Evolutionary conservation across 176 grass and related monocot species (phyloP).

Genomic region (Rhynchospora pubera): DNA sequence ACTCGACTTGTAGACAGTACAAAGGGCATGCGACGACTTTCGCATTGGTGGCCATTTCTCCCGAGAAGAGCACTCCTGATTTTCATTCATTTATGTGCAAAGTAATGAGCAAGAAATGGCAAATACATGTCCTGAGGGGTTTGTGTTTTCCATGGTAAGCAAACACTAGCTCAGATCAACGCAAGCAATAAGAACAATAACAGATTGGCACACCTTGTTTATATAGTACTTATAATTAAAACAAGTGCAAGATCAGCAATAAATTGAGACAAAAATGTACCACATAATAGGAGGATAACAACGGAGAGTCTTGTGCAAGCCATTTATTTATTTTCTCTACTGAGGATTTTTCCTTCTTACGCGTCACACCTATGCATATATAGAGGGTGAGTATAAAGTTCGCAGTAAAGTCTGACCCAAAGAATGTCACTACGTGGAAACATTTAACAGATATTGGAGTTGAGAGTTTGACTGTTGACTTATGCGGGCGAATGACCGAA

Average conservation of each 20-base stretch:
- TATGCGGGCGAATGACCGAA: background rate
- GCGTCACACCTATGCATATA: background rate
- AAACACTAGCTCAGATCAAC: background rate
- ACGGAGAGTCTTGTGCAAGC: background rate
- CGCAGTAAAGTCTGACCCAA: background rate
- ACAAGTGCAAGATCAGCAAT: background rate
- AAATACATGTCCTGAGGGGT: too few species aligned
- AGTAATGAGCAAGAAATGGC: background rate
- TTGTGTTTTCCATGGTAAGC: background rate
- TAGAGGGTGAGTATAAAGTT: background rate
- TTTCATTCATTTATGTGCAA: background rate
- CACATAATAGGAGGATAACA: slow-evolving; percentile 3
- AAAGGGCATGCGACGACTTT: slow-evolving; percentile 24
- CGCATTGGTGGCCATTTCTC: background rate
- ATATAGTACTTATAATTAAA: background rate
- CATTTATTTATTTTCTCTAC: background rate
- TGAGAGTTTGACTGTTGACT: background rate
- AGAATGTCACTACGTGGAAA: background rate
- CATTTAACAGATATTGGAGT: background rate
- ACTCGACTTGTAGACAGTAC: slow-evolving; percentile 39
- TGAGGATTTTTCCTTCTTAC: background rate
- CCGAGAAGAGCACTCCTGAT: slow-evolving; percentile 25
- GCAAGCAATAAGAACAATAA: background rate
- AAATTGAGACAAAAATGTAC: background rate
- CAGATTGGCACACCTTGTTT: background rate